Conservation (phyloP, 495 filamentous ascomycete genomes). For the Xylaria venustula region DNA sequence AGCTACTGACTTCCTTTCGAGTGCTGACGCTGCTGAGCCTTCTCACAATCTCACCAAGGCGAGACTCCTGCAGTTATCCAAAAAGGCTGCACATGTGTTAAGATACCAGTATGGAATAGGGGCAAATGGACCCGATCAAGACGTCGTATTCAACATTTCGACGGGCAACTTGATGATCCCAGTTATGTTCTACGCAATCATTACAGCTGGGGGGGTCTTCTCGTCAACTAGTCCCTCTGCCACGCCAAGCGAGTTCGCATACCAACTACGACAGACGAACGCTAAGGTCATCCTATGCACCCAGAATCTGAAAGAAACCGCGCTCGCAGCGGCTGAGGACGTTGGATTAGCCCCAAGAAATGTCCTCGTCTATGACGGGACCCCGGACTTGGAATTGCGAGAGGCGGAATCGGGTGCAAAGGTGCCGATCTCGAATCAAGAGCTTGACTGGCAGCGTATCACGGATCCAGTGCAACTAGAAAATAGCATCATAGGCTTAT, state of each 20-base stretch:
- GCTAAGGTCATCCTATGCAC: constrained; percentile 57
- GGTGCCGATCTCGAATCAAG: constrained; percentile 24
- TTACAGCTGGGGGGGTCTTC: constrained; percentile 53
- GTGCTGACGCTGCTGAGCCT: constrained; percentile 47
- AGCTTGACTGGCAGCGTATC: constrained; percentile 44
- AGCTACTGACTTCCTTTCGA: constrained; percentile 33
- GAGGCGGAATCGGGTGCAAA: constrained; percentile 3
- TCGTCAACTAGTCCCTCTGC: constrained; percentile 42
- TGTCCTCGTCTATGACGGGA: constrained; percentile 34
- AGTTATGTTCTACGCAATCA: constrained; percentile 45
- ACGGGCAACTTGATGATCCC: constrained; percentile 48
- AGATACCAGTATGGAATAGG: constrained; percentile 49
- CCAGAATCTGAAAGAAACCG: constrained; percentile 48
- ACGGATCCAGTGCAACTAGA: constrained; percentile 39
- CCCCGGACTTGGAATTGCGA: constrained; percentile 8
- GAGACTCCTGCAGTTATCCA: constrained; percentile 39
- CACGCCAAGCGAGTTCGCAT: constrained; percentile 42
- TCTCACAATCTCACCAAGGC: constrained; percentile 47
- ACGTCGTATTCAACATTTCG: constrained; percentile 52
- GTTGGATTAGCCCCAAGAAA: constrained; percentile 49
- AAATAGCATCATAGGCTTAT: constrained; percentile 55
- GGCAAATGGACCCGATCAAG: constrained; percentile 43
- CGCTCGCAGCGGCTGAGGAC: constrained; percentile 57
- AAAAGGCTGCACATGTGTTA: constrained; percentile 46
- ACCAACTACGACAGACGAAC: constrained; percentile 41